Evolutionary conservation across 1,139 yeast genomes (phyloP), one percentile per base, ranked within the genome.

Genomic region (Torulaspora pretoriensis): DNA sequence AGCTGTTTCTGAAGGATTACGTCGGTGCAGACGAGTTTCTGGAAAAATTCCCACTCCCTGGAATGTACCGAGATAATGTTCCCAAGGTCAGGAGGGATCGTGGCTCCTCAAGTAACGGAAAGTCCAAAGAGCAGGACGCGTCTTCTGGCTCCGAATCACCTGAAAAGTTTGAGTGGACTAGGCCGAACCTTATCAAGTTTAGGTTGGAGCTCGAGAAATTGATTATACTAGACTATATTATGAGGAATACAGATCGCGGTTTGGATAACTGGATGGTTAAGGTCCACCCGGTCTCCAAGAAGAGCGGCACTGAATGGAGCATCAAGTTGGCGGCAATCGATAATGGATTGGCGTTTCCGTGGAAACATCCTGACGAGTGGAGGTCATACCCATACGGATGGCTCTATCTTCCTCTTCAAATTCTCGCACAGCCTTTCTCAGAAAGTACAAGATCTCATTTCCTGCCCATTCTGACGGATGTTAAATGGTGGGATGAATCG

Each of bases 361-460:
- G 90, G 90, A 83, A 83, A 55, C 87, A 82, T 53, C 92, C 92
- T 0, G 86, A 83, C 60, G 89, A 82, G 57, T 83, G 90, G 89
- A 67, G 92, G 44, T 80, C 87, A 1, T 83, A 81, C 54, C 92
- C 92, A 0, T 83, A 77, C 64, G 92, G 92, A 0, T 83, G 92
- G 92, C 65, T 83, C 24, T 82, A 80, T 53, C 63, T 83, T 32
- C 92, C 92, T 0, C 62, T 77, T 14, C 70, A 78, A 7, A 61
- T 83, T 3, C 79, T 83, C 45, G 88, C 87, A 0, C 82, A 77
- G 50, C 90, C 89, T 2, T 83, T 83, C 54, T 74, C 83, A 2
- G 67, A 67, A 34, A 67, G 67, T 34, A 78, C 88, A 1, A 66
- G 85, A 43, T 65, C 68, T 7, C 87, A 81, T 54, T 81, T 77